These are phyloP conservation scores for Neurospora sp. DNA, from an alignment of 495 filamentous ascomycete species.

Conservation along the genomic window DNA sequence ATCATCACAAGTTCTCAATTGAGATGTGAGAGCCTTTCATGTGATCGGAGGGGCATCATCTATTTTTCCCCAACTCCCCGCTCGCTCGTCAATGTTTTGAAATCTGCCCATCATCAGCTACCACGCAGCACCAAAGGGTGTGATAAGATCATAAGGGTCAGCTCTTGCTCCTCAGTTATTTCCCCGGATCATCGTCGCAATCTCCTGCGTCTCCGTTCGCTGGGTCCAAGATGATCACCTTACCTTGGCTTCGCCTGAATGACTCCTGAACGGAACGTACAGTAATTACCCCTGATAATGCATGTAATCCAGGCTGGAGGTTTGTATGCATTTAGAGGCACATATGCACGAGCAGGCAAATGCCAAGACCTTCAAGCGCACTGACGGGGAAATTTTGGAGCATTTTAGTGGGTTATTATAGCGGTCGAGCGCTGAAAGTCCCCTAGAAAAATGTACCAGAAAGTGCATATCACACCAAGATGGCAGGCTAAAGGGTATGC, in stretches of 20 bases:
- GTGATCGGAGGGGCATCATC: conserved; percentile 6
- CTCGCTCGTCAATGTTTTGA: neutral
- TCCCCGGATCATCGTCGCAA: neutral
- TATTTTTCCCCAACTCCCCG: neutral
- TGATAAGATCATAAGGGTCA: neutral
- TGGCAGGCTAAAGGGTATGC: too few species aligned
- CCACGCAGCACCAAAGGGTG: neutral
- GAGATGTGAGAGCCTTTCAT: neutral
- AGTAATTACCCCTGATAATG: too few species aligned
- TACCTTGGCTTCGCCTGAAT: neutral
- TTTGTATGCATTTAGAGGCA: too few species aligned
- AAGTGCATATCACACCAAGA: too few species aligned
- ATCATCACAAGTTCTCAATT: neutral
- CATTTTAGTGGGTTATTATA: too few species aligned
- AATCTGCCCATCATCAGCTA: neutral
- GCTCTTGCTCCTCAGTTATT: neutral
- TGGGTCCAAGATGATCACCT: neutral
- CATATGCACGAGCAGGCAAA: too few species aligned
- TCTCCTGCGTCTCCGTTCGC: neutral
- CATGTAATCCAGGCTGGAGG: too few species aligned
- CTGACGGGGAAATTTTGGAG: too few species aligned
- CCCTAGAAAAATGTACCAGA: too few species aligned
- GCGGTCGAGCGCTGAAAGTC: too few species aligned
- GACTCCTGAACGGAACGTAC: neutral
- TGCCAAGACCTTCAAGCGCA: too few species aligned